phyloP scores from a whole-genome alignment of 2,329 filamentous ascomycete genomes.

The Cryphonectria carpinicola region DNA sequence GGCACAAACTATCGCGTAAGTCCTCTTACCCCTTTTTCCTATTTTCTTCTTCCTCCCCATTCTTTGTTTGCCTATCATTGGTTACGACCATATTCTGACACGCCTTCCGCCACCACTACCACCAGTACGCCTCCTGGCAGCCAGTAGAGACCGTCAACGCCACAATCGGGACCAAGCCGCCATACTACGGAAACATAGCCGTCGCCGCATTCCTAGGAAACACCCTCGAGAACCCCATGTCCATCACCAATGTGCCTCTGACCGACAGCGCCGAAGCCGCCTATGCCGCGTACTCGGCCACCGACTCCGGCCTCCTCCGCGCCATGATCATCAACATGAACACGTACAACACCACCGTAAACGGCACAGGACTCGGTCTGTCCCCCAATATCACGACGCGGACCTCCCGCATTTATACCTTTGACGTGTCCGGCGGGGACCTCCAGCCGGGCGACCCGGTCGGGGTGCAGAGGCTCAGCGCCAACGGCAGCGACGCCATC shows the following conservation, averaged over 20 bases:
- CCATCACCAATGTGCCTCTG: constrained; percentile 53
- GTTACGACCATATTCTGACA: constrained; percentile 11
- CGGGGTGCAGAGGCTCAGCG: constrained; percentile 49
- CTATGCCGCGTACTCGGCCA: constrained; percentile 58
- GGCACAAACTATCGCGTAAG: constrained; percentile 61
- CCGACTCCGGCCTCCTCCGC: constrained; percentile 42
- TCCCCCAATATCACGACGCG: constrained; percentile 36
- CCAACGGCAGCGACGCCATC: constrained; percentile 67
- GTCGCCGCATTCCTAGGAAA: constrained; percentile 60
- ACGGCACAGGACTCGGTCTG: constrained; percentile 40
- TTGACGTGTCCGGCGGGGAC: constrained; percentile 41
- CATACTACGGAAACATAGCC: constrained; percentile 66
- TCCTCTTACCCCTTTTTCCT: background rate
- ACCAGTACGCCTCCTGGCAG: constrained; percentile 62
- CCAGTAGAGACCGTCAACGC: constrained; percentile 55
- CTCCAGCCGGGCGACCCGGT: constrained; percentile 41
- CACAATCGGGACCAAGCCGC: constrained; percentile 60
- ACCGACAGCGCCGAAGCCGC: constrained; percentile 49
- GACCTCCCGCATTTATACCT: constrained; percentile 44
- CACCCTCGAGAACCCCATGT: constrained; percentile 40
- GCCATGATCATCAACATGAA: constrained; percentile 62
- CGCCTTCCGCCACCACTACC: background rate
- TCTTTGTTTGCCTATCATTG: too few species aligned
- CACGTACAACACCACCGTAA: constrained; percentile 61
- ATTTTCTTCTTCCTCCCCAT: too few species aligned